Evolutionary conservation across 2,329 filamentous ascomycete genomes (phyloP).

Genomic region (Monosporascus sp.): DNA sequence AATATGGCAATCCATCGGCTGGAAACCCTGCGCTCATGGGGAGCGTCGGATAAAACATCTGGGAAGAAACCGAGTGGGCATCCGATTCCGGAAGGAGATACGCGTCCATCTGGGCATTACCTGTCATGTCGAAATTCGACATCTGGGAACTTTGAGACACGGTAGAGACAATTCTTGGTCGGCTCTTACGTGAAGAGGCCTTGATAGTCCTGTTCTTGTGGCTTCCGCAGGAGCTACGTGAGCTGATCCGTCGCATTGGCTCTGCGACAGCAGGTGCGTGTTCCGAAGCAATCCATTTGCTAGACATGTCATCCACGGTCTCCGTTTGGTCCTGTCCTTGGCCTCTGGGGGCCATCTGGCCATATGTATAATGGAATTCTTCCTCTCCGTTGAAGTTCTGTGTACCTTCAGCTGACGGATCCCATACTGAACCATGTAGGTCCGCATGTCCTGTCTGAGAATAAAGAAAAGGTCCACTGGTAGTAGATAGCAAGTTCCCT

Average conservation of each 20-base stretch:
- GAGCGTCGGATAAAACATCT: slow-evolving; percentile 48
- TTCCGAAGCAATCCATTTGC: slow-evolving; percentile 41
- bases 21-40: slow-evolving; percentile 40
- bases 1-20: slow-evolving; percentile 39
- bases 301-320: slow-evolving; percentile 40
- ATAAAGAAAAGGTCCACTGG: slow-evolving; percentile 52
- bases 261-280: slow-evolving; percentile 33
- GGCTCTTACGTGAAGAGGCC: slow-evolving; percentile 36
- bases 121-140: slow-evolving; percentile 48
- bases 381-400: slow-evolving; percentile 58
- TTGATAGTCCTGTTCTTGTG: slow-evolving; percentile 40
- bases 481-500: slow-evolving; percentile 44
- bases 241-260: slow-evolving; percentile 41
- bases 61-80: slow-evolving; percentile 40
- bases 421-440: slow-evolving; percentile 52
- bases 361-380: slow-evolving; percentile 51
- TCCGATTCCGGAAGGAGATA: slow-evolving; percentile 48
- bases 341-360: slow-evolving; percentile 50
- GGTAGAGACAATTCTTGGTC: slow-evolving; percentile 41
- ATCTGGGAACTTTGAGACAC: slow-evolving; percentile 44
- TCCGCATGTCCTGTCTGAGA: slow-evolving; percentile 57
- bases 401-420: slow-evolving; percentile 52
- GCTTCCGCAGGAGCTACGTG: slow-evolving; percentile 40
- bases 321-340: slow-evolving; percentile 40
- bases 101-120: slow-evolving; percentile 48